phyloP scores from a whole-genome alignment of 1,284 basidiomycete species.

The Taiwanofungus camphoratus region DNA sequence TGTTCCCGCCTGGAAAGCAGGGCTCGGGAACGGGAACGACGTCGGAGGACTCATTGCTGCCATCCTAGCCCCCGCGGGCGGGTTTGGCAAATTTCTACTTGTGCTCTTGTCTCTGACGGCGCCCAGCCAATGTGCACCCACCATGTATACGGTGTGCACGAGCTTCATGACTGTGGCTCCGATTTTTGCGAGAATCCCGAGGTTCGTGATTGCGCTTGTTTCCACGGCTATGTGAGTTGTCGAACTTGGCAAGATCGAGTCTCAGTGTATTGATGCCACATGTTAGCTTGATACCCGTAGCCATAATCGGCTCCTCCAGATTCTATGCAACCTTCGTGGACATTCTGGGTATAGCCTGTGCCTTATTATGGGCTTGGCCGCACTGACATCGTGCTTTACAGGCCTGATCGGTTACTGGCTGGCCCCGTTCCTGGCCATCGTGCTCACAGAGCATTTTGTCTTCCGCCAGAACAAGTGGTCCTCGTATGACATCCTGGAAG shows the following conservation, averaged over 20 bases:
- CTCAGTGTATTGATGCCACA: too few species aligned
- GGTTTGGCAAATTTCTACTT: conserved; percentile 55
- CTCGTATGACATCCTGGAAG: conserved; percentile 30
- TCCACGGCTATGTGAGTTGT: conserved; percentile 61
- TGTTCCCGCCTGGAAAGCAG: conserved; percentile 53
- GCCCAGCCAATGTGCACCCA: conserved; percentile 59
- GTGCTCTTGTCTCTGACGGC: conserved; percentile 50
- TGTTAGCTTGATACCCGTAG: conserved; percentile 54
- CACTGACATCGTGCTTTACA: conserved; percentile 8
- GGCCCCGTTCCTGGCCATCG: conserved; percentile 46
- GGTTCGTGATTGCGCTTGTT: conserved; percentile 67
- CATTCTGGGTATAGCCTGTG: conserved; percentile 38
- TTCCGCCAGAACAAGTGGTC: conserved; percentile 38
- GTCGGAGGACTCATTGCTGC: conserved; percentile 46
- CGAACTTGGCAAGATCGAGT: too few species aligned
- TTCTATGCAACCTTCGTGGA: conserved; percentile 56
- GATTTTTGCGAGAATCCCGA: conserved; percentile 52
- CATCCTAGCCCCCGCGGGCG: conserved; percentile 37
- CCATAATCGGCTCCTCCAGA: conserved; percentile 51
- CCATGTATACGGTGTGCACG: conserved; percentile 73
- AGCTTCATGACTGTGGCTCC: conserved; percentile 66
- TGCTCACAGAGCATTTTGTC: conserved; percentile 52
- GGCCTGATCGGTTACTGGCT: conserved; percentile 59
- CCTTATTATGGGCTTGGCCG: background rate
- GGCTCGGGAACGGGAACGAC: conserved; percentile 47